Conservation (phyloP, 2,329 filamentous ascomycete species). For the Pseudogymnoascus sp. region DNA sequence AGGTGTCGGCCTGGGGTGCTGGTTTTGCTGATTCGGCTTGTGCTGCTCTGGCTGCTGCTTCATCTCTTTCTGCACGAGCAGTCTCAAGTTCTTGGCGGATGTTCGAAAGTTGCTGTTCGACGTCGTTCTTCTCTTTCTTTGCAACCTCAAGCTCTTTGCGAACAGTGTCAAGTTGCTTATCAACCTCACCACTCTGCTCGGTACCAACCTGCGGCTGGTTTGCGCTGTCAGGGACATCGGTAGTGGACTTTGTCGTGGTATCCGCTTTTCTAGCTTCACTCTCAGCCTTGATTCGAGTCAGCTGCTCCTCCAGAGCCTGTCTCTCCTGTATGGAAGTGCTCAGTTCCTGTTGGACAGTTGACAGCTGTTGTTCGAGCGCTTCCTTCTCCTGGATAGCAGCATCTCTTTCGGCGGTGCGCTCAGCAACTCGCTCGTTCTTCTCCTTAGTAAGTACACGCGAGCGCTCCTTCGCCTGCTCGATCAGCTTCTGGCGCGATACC, state of each 20-base stretch:
- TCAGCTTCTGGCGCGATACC: conserved; percentile 43
- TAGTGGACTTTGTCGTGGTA: background rate
- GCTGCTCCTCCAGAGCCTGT: conserved; percentile 27
- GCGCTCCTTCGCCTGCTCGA: conserved; percentile 56
- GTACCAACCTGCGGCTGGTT: conserved; percentile 21
- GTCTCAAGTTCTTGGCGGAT: conserved; percentile 40
- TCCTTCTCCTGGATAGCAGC: conserved; percentile 36
- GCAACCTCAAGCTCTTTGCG: conserved; percentile 57
- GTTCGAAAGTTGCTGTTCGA: conserved; percentile 51
- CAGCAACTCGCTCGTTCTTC: conserved; percentile 43
- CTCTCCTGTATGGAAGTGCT: conserved; percentile 34
- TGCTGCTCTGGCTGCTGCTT: conserved; percentile 29
- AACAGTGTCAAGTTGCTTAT: conserved; percentile 41
- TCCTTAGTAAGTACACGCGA: conserved; percentile 46
- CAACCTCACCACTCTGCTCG: conserved; percentile 42
- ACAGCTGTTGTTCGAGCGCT: conserved; percentile 25
- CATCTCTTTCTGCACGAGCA: conserved; percentile 35
- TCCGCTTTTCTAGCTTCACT: conserved; percentile 39
- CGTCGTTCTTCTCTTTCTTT: conserved; percentile 56
- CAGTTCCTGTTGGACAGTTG: conserved; percentile 39
- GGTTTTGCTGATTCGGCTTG: conserved; percentile 27
- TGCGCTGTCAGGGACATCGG: background rate
- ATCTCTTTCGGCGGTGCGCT: conserved; percentile 30
- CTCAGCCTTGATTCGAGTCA: conserved; percentile 40
- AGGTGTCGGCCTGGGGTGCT: background rate